phyloP scores from a whole-genome alignment of 495 filamentous ascomycete species.

The Penicillium daleae region DNA sequence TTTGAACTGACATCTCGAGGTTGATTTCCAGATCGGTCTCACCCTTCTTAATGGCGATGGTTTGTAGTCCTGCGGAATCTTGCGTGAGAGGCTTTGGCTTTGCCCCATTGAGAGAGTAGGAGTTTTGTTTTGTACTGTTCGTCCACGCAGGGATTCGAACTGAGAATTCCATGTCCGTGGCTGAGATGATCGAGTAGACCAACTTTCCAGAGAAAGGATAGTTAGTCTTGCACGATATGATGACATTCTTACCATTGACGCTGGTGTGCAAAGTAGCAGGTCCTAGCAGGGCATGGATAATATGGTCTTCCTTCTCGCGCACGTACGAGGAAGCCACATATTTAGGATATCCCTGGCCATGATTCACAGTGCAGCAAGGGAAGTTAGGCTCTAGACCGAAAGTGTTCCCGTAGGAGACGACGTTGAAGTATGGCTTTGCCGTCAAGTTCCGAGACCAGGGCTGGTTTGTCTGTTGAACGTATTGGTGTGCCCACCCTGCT shows the following conservation, averaged over 20 bases:
- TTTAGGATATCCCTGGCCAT: conserved; percentile 64
- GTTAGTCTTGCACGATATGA: conserved; percentile 20
- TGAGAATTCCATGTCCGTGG: conserved; percentile 47
- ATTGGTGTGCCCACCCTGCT: conserved; percentile 61
- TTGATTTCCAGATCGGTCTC: neutral
- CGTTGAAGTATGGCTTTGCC: conserved; percentile 55
- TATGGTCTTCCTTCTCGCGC: conserved; percentile 15
- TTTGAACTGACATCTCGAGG: neutral
- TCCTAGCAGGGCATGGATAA: conserved; percentile 30
- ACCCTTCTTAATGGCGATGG: conserved; percentile 1
- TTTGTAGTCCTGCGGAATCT: conserved; percentile 20
- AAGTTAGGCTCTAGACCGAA: conserved; percentile 43
- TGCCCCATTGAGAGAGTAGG: conserved; percentile 8
- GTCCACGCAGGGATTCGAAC: conserved; percentile 56
- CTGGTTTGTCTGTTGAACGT: conserved; percentile 62
- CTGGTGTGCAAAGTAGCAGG: conserved; percentile 18
- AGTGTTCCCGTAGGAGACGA: conserved; percentile 28
- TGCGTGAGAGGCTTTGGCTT: neutral
- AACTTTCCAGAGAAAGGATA: conserved; percentile 59
- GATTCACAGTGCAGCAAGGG: conserved; percentile 67
- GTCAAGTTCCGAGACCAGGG: conserved; percentile 50
- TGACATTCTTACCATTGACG: conserved; percentile 13
- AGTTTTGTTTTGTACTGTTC: conserved; percentile 24
- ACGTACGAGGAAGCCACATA: conserved; percentile 42
- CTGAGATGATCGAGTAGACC: conserved; percentile 49